These are phyloP conservation scores for Takakia lepidozioides DNA, from an alignment of 225 moss, liverwort and hornwort genomes.

Conservation along the genomic window DNA sequence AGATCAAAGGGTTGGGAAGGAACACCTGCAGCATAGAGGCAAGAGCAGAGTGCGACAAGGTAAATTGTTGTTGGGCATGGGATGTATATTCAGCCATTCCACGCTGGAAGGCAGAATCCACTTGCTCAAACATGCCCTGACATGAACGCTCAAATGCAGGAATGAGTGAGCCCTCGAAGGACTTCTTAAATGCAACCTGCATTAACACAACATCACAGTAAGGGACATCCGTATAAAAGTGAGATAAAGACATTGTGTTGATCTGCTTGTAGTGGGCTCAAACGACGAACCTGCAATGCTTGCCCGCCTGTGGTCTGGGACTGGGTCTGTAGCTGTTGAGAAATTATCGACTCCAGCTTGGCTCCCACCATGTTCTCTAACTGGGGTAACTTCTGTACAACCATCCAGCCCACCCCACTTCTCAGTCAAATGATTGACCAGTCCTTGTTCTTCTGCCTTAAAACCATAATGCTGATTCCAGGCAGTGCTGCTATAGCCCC, in stretches of 20 bases:
- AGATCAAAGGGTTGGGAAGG: not conserved
- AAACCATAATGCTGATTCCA: too few species aligned
- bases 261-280: too few species aligned
- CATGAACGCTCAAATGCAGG: conserved; percentile 92
- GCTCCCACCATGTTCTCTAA: conserved; percentile 78
- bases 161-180: conserved; percentile 77
- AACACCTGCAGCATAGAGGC: conserved; percentile 72
- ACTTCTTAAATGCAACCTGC: conserved; percentile 79
- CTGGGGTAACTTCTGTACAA: conserved; percentile 69
- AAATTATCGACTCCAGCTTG: conserved; percentile 79
- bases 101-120: conserved; percentile 77
- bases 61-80: conserved; percentile 75
- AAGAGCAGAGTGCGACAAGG: conserved; percentile 67
- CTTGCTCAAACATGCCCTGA: conserved; percentile 90
- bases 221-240: not conserved
- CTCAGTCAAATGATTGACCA: too few species aligned
- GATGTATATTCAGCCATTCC: conserved; percentile 88
- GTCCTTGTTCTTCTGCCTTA: too few species aligned
- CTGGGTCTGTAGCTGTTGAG: conserved; percentile 79
- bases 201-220: not conserved
- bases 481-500: too few species aligned
- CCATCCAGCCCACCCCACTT: too few species aligned
- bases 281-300: conserved; percentile 97
- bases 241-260: conserved; percentile 1
- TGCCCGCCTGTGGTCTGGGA: conserved; percentile 75